Conservation (phyloP, 2,329 filamentous ascomycete species). For the Colletotrichum magnum region DNA sequence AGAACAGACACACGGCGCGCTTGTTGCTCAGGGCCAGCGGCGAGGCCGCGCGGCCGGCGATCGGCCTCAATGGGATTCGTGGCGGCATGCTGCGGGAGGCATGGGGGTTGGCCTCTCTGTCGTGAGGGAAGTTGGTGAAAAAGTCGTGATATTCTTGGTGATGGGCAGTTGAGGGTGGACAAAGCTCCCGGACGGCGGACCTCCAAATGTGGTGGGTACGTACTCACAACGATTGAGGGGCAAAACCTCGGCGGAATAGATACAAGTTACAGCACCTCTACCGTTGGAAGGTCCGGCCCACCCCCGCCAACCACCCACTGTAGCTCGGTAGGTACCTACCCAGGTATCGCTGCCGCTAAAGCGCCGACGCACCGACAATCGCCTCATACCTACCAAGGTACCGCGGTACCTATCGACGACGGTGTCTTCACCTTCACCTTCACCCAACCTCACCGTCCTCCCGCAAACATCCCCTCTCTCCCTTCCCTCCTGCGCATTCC, state of each 20-base stretch:
- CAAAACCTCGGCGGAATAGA: constrained; percentile 35
- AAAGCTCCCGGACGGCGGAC: constrained; percentile 36
- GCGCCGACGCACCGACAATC: constrained; percentile 16
- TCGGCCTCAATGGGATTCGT: constrained; percentile 47
- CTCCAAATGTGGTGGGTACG: constrained; percentile 6
- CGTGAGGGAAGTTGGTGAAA: not conserved
- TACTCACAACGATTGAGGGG: constrained; percentile 8
- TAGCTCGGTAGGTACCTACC: too few relatives aligned
- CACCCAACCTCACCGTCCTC: not conserved
- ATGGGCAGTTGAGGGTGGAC: constrained; percentile 12
- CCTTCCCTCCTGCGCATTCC: not conserved
- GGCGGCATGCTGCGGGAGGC: constrained; percentile 45
- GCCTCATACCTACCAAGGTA: not conserved
- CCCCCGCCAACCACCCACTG: constrained; percentile 28
- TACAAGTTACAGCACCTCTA: not conserved
- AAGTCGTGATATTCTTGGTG: not conserved
- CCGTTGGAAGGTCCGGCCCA: constrained; percentile 1
- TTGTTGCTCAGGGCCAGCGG: constrained; percentile 36
- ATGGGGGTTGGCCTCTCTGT: constrained; percentile 11
- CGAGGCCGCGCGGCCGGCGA: constrained; percentile 42
- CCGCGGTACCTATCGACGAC: constrained; percentile 2
- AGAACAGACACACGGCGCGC: constrained; percentile 41
- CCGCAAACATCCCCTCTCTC: not conserved
- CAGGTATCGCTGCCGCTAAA: not conserved
- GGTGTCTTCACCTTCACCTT: constrained; percentile 12